Evolutionary conservation across 164 flowering plant species (phyloP).

Genomic region (Platanus orientalis): DNA sequence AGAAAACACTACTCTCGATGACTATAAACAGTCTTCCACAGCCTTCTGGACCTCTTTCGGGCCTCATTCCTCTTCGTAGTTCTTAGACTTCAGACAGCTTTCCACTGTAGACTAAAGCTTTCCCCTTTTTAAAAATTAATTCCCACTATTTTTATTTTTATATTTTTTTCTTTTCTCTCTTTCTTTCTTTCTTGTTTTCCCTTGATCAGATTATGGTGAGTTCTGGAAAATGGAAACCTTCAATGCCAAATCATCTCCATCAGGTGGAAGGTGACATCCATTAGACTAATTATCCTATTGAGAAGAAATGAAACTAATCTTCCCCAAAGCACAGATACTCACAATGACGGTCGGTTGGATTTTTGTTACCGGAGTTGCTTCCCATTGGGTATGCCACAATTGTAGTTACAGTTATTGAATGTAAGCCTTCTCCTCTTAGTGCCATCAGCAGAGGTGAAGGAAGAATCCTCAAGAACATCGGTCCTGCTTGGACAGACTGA

Average conservation of each 20-base stretch:
- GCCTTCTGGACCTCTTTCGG: slow-evolving; percentile 10
- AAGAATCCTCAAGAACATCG: slow-evolving; percentile 18
- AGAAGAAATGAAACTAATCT: slow-evolving; percentile 4
- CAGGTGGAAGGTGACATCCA: slow-evolving; percentile 4
- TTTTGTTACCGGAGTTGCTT: slow-evolving; percentile 3
- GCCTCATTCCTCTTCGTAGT: slow-evolving; percentile 10
- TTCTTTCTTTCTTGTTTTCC: slow-evolving; percentile 12
- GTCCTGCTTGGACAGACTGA: slow-evolving; percentile 15
- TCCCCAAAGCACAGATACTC: not conserved
- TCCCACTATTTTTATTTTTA: not conserved
- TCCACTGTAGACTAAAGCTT: slow-evolving; percentile 24
- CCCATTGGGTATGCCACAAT: slow-evolving; percentile 7
- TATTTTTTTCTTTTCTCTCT: not conserved
- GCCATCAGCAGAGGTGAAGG: slow-evolving; percentile 19
- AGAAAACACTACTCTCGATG: slow-evolving; percentile 24
- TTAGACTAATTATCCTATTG: not conserved
- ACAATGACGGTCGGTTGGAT: not conserved
- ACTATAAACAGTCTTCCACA: slow-evolving; percentile 23
- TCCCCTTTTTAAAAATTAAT: slow-evolving; percentile 10
- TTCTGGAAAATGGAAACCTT: slow-evolving; percentile 28
- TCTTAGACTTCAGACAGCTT: slow-evolving; percentile 31
- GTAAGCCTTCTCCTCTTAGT: slow-evolving; percentile 37
- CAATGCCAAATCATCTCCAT: slow-evolving; percentile 13
- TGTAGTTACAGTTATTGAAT: slow-evolving; percentile 19
- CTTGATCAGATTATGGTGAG: slow-evolving; percentile 23